Percentiles rank a stretch among this genome's conserved stretches.
phyloP scores from a whole-genome alignment of 306 rosid genomes.

The Castanospermum australe region DNA sequence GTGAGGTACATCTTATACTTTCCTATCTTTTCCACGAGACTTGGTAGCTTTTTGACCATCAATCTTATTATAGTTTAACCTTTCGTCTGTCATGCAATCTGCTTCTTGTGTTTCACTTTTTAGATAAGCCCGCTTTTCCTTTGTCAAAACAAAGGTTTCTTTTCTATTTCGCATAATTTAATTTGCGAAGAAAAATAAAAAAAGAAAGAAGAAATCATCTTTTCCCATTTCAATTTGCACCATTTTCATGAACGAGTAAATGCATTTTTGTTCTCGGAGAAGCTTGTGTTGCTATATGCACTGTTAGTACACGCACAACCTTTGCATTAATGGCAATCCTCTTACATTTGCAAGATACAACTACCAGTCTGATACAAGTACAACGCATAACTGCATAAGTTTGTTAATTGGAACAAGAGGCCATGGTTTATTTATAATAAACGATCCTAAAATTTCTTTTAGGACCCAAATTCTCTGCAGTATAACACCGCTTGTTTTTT shows the following conservation, averaged over 20 bases:
- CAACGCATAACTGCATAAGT: not conserved
- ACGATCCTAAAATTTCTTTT: not conserved
- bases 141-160: conserved; percentile 11
- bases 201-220: not conserved
- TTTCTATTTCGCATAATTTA: not conserved
- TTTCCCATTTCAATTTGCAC: not conserved
- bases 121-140: conserved; percentile 13
- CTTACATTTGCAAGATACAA: not conserved
- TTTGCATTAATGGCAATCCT: not conserved
- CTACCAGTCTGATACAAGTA: not conserved
- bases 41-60: conserved; percentile 64
- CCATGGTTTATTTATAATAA: not conserved
- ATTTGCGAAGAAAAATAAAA: not conserved
- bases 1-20: conserved; percentile 44
- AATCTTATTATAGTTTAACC: conserved; percentile 33
- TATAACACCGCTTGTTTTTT: too few relatives aligned
- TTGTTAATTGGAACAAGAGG: not conserved
- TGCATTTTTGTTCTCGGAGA: too few relatives aligned
- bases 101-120: conserved; percentile 40
- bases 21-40: conserved; percentile 44
- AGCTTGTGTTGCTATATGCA: not conserved
- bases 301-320: not conserved
- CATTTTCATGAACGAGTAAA: not conserved
- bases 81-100: conserved; percentile 30
- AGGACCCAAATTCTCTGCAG: not conserved